These are phyloP conservation scores for Paratinospora sagittata DNA, from an alignment of 164 flowering plant species.

Conservation along the genomic window DNA sequence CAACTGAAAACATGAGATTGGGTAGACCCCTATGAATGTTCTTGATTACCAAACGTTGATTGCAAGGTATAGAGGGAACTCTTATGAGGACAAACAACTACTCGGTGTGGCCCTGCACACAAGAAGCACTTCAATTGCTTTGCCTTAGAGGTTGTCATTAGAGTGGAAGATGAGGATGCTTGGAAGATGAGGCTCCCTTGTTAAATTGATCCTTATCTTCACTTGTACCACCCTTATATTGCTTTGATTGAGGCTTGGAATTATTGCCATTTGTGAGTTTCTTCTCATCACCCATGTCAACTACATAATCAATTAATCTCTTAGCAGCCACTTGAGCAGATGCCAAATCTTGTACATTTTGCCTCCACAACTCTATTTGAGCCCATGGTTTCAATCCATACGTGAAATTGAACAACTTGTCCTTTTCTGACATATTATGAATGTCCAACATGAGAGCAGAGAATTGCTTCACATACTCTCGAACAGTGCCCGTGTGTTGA, in stretches of 20 bases:
- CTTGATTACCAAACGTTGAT: background rate
- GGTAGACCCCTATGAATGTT: too few species aligned
- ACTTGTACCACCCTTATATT: background rate
- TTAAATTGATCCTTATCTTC: too few species aligned
- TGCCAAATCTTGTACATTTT: background rate
- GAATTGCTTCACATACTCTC: too few species aligned
- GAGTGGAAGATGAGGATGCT: too few species aligned
- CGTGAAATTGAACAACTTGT: background rate
- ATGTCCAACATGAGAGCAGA: background rate
- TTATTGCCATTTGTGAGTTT: background rate
- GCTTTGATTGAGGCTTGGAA: background rate
- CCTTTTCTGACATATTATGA: background rate
- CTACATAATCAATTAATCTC: background rate
- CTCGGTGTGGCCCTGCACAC: too few species aligned
- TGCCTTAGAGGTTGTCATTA: too few species aligned
- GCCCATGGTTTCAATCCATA: background rate
- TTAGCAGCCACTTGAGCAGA: background rate
- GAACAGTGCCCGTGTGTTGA: too few species aligned
- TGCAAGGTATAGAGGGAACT: too few species aligned
- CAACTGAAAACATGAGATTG: too few species aligned
- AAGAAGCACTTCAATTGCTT: too few species aligned
- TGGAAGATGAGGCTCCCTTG: too few species aligned
- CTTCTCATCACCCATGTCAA: background rate
- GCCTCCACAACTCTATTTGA: background rate
- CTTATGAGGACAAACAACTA: too few species aligned